phyloP scores from a whole-genome alignment of 1,284 basidiomycete species.

The Schizophyllum commune region DNA sequence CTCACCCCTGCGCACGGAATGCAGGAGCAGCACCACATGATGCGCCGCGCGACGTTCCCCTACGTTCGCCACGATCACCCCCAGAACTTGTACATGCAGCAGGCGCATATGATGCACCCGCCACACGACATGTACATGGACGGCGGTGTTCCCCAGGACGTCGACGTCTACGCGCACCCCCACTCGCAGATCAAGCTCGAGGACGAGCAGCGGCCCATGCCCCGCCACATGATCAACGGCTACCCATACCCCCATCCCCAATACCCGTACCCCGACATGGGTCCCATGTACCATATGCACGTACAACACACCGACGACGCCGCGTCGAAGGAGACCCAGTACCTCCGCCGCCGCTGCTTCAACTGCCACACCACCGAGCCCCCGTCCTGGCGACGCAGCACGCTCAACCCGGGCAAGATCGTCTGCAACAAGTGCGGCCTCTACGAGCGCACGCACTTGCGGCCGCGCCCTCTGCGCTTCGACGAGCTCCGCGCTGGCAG shows the following conservation, averaged over 20 bases:
- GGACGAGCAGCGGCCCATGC: slow-evolving; percentile 25
- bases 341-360: slow-evolving; percentile 75
- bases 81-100: slow-evolving; percentile 29
- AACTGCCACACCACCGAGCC: slow-evolving; percentile 86
- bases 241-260: slow-evolving; percentile 29
- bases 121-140: slow-evolving; percentile 35
- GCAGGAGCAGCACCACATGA: slow-evolving; percentile 26
- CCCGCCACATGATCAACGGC: slow-evolving; percentile 20
- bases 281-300: not conserved
- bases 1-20: slow-evolving; percentile 19
- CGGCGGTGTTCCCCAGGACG: slow-evolving; percentile 19
- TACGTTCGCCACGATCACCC: slow-evolving; percentile 11
- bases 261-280: slow-evolving; percentile 31
- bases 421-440: slow-evolving; percentile 87
- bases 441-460: slow-evolving; percentile 77
- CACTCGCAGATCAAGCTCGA: slow-evolving; percentile 42
- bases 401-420: slow-evolving; percentile 81
- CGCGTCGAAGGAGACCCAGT: slow-evolving; percentile 80
- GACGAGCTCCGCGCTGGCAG: slow-evolving; percentile 77
- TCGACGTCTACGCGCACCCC: slow-evolving; percentile 29
- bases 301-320: slow-evolving; percentile 84
- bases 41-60: slow-evolving; percentile 13
- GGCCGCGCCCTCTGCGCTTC: slow-evolving; percentile 72
- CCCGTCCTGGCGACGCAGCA: slow-evolving; percentile 76
- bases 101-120: slow-evolving; percentile 23